Conservation (phyloP, 148 eudicot genomes). For the Rhododendron ovatum region DNA sequence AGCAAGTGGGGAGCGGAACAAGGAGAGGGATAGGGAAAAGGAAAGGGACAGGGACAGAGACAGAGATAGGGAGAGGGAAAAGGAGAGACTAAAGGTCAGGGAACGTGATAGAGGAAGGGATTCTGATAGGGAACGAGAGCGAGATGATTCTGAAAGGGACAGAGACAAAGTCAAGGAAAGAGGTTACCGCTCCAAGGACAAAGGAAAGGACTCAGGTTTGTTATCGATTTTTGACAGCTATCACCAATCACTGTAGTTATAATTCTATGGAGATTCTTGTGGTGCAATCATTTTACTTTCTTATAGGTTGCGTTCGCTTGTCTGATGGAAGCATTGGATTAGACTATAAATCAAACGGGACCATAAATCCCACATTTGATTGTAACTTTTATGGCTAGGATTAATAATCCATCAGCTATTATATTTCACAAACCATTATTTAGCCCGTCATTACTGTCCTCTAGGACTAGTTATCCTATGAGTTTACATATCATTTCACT, state of each 20-base stretch:
- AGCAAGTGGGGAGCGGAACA: conserved; percentile 51
- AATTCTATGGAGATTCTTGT: neutral
- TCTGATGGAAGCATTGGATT: neutral
- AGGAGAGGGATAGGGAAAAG: conserved; percentile 52
- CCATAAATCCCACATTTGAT: neutral
- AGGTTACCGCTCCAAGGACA: conserved; percentile 63
- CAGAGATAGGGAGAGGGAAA: conserved; percentile 57
- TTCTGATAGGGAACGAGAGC: conserved; percentile 73
- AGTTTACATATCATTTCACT: neutral
- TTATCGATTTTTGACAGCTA: neutral
- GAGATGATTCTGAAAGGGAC: conserved; percentile 65
- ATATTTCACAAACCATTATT: neutral
- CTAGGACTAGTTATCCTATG: neutral
- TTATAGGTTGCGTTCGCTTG: neutral
- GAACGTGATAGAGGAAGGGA: conserved; percentile 80
- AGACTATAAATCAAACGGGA: neutral
- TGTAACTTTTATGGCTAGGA: neutral
- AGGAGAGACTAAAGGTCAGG: conserved; percentile 45
- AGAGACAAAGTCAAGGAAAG: conserved; percentile 65
- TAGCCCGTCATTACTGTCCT: neutral
- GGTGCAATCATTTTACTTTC: neutral
- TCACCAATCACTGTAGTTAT: neutral
- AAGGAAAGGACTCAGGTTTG: conserved; percentile 62
- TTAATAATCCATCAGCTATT: neutral
- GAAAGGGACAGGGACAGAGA: conserved; percentile 57